phyloP scores from a whole-genome alignment of 768 basidiomycete genomes.

The Cystofilobasidium ferigula region DNA sequence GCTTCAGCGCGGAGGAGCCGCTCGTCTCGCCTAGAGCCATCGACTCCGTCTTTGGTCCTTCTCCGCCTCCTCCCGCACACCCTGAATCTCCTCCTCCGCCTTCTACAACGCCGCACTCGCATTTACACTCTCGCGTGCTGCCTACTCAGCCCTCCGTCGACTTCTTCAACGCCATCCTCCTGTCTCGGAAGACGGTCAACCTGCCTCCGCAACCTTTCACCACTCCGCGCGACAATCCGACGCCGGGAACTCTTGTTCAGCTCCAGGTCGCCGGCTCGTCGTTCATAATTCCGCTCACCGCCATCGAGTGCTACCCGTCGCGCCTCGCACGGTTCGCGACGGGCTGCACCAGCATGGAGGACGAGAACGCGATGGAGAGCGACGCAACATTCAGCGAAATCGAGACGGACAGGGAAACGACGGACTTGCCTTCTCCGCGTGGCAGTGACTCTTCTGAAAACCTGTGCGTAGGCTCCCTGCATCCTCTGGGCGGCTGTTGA shows the following conservation, averaged over 20 bases:
- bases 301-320: slow-evolving; percentile 1
- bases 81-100: no score
- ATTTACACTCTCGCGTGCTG: neutral
- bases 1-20: neutral
- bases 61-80: neutral
- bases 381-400: slow-evolving; percentile 1
- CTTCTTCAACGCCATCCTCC: slow-evolving; percentile 12
- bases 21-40: neutral
- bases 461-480: neutral
- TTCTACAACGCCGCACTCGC: no score
- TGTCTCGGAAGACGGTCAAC: slow-evolving; percentile 13
- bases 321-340: slow-evolving; percentile 11
- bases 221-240: neutral
- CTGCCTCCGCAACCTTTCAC: slow-evolving; percentile 17
- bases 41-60: neutral
- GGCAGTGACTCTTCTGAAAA: slow-evolving; percentile 7
- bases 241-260: slow-evolving; percentile 7
- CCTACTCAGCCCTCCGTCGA: neutral
- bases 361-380: slow-evolving; percentile 1
- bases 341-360: slow-evolving; percentile 8
- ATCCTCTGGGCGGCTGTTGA: no score
- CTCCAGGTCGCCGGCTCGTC: slow-evolving; percentile 21
- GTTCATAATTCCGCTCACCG: slow-evolving; percentile 15
- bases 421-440: neutral
- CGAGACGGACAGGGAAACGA: slow-evolving; percentile 11